These are phyloP conservation scores for Rehmannia glutinosa DNA, from an alignment of 257 asterid species.

Conservation along the genomic window DNA sequence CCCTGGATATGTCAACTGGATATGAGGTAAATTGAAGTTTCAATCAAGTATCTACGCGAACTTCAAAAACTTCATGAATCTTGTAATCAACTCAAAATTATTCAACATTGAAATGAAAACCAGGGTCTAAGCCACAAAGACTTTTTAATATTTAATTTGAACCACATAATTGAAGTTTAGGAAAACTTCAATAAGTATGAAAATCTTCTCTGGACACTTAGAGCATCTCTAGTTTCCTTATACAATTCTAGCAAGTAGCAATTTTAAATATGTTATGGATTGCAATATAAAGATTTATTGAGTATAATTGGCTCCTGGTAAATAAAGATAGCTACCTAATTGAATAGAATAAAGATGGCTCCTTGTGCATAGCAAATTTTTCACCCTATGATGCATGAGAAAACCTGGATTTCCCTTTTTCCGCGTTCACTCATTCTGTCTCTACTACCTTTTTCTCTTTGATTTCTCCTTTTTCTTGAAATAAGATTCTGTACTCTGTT, in stretches of 20 bases:
- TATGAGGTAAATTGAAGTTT: neutral
- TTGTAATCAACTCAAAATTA: no score
- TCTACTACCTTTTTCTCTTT: neutral
- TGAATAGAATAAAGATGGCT: neutral
- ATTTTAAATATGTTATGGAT: neutral
- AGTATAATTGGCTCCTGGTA: neutral
- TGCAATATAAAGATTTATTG: neutral
- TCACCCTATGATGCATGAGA: neutral
- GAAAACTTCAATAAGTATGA: neutral
- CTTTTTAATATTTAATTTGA: neutral
- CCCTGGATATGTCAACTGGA: no score
- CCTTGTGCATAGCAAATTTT: neutral
- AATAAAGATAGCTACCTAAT: neutral
- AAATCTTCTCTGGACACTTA: neutral
- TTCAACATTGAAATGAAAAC: neutral
- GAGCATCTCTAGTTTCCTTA: neutral
- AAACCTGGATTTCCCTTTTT: neutral
- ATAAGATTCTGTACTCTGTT: neutral
- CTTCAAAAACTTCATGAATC: no score
- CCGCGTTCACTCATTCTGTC: neutral
- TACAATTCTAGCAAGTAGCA: neutral
- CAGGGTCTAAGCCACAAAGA: neutral
- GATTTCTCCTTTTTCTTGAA: neutral
- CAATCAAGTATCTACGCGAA: no score
- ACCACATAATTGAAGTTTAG: neutral